Conservation (phyloP, 179 eudicot species). For the Nepenthes alata region DNA sequence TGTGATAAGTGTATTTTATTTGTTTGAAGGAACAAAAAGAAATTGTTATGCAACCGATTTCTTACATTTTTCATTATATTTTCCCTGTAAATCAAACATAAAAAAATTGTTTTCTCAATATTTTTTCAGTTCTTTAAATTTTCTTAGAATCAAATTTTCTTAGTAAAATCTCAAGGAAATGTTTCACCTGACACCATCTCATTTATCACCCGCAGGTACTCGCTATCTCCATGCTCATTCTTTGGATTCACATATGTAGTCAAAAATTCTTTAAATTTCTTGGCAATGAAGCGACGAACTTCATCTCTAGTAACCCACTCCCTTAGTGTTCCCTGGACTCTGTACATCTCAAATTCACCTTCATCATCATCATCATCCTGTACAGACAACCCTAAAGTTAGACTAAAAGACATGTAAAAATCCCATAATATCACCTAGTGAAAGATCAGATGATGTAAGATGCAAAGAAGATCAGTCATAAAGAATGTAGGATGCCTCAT, state of each 20-base stretch:
- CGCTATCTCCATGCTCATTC: conserved; percentile 46
- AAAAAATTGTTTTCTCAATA: no score
- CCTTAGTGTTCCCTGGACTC: conserved; percentile 84
- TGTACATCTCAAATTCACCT: conserved; percentile 82
- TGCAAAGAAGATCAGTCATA: not conserved
- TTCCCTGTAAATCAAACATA: no score
- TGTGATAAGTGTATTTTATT: no score
- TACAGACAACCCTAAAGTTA: conserved; percentile 1
- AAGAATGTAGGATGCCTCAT: conserved; percentile 35
- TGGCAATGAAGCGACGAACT: conserved; percentile 83
- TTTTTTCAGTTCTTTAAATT: no score
- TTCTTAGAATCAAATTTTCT: no score
- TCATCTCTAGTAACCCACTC: conserved; percentile 99
- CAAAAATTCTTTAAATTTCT: conserved; percentile 76
- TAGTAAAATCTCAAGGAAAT: not conserved
- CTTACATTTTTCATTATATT: not conserved
- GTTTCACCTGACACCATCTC: conserved; percentile 85
- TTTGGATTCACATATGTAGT: conserved; percentile 53
- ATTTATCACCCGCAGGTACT: conserved; percentile 68
- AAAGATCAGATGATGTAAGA: not conserved
- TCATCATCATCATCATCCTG: conserved; percentile 82
- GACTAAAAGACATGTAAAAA: not conserved
- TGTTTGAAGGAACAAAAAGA: no score
- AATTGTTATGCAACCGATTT: no score
- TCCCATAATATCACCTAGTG: no score